These are phyloP conservation scores for Wickerhamiella parazyma DNA, from an alignment of 805 yeast species.

Conservation along the genomic window DNA sequence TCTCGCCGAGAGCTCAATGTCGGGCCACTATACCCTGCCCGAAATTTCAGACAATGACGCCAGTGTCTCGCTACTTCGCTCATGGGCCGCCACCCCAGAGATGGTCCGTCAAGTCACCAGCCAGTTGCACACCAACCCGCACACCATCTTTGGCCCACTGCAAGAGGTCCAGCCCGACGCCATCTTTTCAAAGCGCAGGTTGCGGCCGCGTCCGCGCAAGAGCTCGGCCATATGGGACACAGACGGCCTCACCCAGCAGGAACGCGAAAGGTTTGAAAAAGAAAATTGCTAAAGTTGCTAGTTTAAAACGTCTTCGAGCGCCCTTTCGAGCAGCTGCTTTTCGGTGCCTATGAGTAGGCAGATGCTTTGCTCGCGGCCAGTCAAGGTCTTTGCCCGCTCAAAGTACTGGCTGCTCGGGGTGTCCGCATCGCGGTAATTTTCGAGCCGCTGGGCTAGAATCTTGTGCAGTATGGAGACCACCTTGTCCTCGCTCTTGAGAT, in stretches of 20 bases:
- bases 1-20: neutral
- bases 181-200: neutral
- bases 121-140: conserved; percentile 47
- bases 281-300: neutral
- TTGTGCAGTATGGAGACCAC: conserved; percentile 1
- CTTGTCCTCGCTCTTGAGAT: conserved; percentile 13
- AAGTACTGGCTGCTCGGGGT: conserved; percentile 12
- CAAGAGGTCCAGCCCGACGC: conserved; percentile 21
- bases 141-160: conserved; percentile 55
- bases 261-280: conserved; percentile 40
- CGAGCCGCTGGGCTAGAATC: conserved; percentile 2
- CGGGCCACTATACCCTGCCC: conserved; percentile 16
- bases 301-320: neutral
- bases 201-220: conserved; percentile 25
- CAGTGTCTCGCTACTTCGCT: conserved; percentile 34
- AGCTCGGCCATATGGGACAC: conserved; percentile 41
- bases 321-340: conserved; percentile 21
- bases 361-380: conserved; percentile 13
- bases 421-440: conserved; percentile 15
- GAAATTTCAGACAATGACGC: conserved; percentile 41
- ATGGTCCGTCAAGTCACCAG: conserved; percentile 34
- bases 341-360: conserved; percentile 23
- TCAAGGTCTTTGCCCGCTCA: conserved; percentile 5
- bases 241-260: conserved; percentile 34
- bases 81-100: conserved; percentile 54